A percentile compares a stretch with the other conserved stretches of the same genome.
Conservation (phyloP, 2,329 filamentous ascomycete genomes). For the Hypoxylon rubiginosum region DNA sequence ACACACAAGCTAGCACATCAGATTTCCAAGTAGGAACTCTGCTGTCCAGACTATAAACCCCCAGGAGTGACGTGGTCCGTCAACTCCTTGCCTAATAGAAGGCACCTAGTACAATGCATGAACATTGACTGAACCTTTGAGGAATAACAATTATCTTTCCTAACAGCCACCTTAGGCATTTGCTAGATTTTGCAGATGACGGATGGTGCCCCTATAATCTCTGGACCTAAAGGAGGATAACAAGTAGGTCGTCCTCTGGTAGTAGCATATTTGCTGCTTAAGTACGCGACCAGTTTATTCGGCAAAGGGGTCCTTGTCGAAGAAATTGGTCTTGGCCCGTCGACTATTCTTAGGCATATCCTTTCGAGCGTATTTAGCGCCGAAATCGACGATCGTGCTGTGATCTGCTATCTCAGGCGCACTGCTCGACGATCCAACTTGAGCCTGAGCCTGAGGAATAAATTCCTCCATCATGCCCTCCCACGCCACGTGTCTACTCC, state of each 20-base stretch:
- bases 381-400: conserved; percentile 74
- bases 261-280: neutral
- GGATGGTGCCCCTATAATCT: neutral
- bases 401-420: conserved; percentile 70
- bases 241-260: neutral
- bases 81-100: neutral
- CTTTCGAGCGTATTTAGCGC: conserved; percentile 65
- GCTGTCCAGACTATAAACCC: neutral
- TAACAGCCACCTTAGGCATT: neutral
- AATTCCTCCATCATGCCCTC: conserved; percentile 72
- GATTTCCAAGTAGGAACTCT: neutral
- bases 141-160: neutral
- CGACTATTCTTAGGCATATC: conserved; percentile 65
- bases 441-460: conserved; percentile 57
- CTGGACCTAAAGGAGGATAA: neutral
- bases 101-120: neutral
- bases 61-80: neutral
- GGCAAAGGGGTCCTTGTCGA: conserved; percentile 5
- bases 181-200: neutral
- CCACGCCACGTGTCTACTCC: conserved; percentile 71
- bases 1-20: neutral
- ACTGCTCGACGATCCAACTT: conserved; percentile 49
- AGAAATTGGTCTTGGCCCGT: conserved; percentile 48
- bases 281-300: neutral
- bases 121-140: neutral